Evolutionary conservation across 164 flowering plant species (phyloP).

Genomic region (Vitis cinerea): DNA sequence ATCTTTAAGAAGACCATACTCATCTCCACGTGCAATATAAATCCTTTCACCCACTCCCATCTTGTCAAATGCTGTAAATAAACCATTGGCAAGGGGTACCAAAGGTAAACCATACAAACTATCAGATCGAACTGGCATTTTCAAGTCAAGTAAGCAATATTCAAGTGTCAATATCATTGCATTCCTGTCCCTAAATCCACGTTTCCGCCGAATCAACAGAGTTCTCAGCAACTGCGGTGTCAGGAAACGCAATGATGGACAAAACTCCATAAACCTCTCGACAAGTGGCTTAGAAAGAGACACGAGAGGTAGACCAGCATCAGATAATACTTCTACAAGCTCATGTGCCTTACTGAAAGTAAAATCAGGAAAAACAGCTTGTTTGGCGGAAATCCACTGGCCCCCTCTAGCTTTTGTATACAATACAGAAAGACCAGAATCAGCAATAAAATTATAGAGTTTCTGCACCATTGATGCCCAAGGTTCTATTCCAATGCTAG

Average conservation of each 20-base stretch:
- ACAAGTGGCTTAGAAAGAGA: constrained; percentile 54
- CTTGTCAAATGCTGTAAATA: constrained; percentile 60
- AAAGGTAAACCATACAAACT: constrained; percentile 73
- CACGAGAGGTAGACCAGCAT: constrained; percentile 79
- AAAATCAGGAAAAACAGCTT: constrained; percentile 88
- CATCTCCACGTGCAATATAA: constrained; percentile 62
- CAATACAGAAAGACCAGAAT: constrained; percentile 65
- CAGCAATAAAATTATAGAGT: constrained; percentile 59
- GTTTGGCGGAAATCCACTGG: constrained; percentile 90
- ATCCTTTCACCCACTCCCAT: constrained; percentile 69
- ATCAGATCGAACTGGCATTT: constrained; percentile 35
- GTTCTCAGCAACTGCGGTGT: constrained; percentile 74
- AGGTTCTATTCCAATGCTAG: constrained; percentile 53
- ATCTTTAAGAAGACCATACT: constrained; percentile 80
- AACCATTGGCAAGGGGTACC: constrained; percentile 85
- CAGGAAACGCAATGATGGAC: constrained; percentile 74
- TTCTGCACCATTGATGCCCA: constrained; percentile 85
- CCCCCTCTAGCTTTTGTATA: constrained; percentile 92
- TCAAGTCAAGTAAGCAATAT: constrained; percentile 79
- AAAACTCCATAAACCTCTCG: constrained; percentile 63
- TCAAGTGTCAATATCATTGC: constrained; percentile 76
- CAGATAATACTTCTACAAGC: constrained; percentile 72
- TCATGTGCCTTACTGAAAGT: constrained; percentile 55
- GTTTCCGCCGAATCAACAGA: constrained; percentile 71
- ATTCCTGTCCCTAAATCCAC: constrained; percentile 62